These are phyloP conservation scores for Dendrobium catenatum DNA, from an alignment of 106 monocot species.

Conservation along the genomic window DNA sequence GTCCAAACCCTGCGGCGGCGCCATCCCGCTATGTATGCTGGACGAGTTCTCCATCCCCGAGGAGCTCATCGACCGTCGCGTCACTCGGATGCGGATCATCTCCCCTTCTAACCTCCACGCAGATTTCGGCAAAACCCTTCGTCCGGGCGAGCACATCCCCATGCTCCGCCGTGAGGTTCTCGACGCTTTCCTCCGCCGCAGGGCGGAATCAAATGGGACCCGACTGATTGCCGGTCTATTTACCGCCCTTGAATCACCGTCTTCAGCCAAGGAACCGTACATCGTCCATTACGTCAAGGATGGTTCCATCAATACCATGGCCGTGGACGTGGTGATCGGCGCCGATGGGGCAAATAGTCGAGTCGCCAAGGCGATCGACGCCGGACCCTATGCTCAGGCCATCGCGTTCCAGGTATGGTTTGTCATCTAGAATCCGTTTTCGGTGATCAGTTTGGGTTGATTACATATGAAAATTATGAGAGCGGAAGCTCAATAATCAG, in stretches of 20 bases:
- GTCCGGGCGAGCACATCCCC: conserved; percentile 58
- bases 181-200: conserved; percentile 74
- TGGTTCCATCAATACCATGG: conserved; percentile 15
- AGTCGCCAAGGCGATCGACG: conserved; percentile 61
- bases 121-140: conserved; percentile 64
- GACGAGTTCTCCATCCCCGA: conserved; percentile 74
- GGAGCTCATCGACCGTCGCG: conserved; percentile 68
- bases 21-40: conserved; percentile 90
- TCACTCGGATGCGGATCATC: conserved; percentile 69
- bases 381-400: conserved; percentile 57
- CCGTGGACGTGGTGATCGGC: conserved; percentile 61
- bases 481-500: too few species aligned
- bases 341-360: conserved; percentile 95
- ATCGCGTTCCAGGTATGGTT: conserved; percentile 69
- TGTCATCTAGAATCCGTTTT: too few species aligned
- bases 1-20: conserved; percentile 90
- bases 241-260: conserved; percentile 40
- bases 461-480: too few species aligned
- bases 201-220: conserved; percentile 55
- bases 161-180: conserved; percentile 94
- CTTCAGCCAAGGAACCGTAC: conserved; percentile 37
- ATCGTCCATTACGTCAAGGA: conserved; percentile 35
- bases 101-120: conserved; percentile 74
- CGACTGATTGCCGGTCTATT: conserved; percentile 46
- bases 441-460: too few species aligned